Evolutionary conservation across 768 basidiomycete species (phyloP), one percentile per base, ranked within the genome.

Genomic region (Russula sp.): DNA sequence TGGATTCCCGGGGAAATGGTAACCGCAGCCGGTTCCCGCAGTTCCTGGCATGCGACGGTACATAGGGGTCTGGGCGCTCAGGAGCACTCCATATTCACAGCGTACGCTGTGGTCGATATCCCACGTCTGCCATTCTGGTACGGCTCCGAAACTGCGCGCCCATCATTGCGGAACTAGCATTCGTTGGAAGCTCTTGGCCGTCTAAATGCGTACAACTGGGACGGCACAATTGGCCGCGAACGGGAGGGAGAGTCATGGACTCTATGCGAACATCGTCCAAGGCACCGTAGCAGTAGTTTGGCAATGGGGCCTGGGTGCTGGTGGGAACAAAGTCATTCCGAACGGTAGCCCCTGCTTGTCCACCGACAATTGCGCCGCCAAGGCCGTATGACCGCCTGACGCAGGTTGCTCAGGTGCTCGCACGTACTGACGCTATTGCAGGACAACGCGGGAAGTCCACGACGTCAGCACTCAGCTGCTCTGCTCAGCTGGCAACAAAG

Each of bases 391-490:
- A 18, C 18, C 35, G 16, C 18, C 27, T 62, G 56, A 42, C 57
- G 52, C 57, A 51, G 34, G n/a, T 11, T 11, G 59, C 34, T 60
- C 63, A 60, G 39, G 63, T 64, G 63, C 59, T 49, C 39, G 39
- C 45, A 45, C 57, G 56, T 13, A 20, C 27, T 47, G 39, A 37
- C 44, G 45, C 35, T 31, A 50, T 57, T 42, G 56, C 22, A 45
- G 34, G 50, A 44, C 22, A 49, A 14, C 16, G 18, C 31, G 51
- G 44, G 44, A 20, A 22, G 20, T 7, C 22, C 22, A 37, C 55
- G 61, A 62, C 49, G 62, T 57, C 56, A 58, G 57, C 48, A 57
- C 35, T 55, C 62, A 42, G 57, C 62, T 63, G 61, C 51, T 57
- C 40, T 8, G 57, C 52, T 63, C 57, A 59, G 31, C 32, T 59